A percentile compares a stretch with the other conserved stretches of the same genome.
Evolutionary conservation across 768 basidiomycete genomes (phyloP).

Genomic region (Rhodotorula babjevae): DNA sequence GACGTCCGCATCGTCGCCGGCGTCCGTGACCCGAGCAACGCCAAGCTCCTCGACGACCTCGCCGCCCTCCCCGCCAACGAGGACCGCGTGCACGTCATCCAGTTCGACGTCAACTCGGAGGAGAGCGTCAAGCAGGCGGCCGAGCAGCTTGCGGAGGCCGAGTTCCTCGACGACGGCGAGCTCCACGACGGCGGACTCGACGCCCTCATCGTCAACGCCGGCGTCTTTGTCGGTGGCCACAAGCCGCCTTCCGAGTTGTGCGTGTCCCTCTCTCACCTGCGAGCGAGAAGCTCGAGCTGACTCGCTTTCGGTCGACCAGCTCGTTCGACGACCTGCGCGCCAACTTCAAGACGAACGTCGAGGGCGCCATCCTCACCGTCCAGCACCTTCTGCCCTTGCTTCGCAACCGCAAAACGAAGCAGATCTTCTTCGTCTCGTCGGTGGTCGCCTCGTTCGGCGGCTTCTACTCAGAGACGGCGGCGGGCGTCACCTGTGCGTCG

Average conservation of each 20-base stretch:
- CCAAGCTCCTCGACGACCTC: conserved; percentile 37
- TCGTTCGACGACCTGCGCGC: conserved; percentile 18
- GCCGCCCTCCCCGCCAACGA: conserved; percentile 13
- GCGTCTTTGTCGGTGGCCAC: conserved; percentile 19
- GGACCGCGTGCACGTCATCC: conserved; percentile 47
- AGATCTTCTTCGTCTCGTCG: conserved; percentile 21
- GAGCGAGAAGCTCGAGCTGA: too few species aligned
- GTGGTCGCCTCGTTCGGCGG: conserved; percentile 8
- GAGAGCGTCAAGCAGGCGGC: conserved; percentile 45
- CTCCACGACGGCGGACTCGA: conserved; percentile 14
- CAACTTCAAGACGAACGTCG: conserved; percentile 47
- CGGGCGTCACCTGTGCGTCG: conserved; percentile 13
- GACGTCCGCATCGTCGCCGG: conserved; percentile 43
- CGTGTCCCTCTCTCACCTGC: background rate
- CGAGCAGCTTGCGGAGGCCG: conserved; percentile 16
- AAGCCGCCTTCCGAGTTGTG: conserved; percentile 2
- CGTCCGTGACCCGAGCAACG: conserved; percentile 42
- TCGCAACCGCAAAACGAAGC: conserved; percentile 13
- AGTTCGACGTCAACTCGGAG: conserved; percentile 49
- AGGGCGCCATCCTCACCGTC: conserved; percentile 48
- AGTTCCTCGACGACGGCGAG: background rate
- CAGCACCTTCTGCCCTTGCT: conserved; percentile 51
- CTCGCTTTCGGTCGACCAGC: background rate
- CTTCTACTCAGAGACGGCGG: background rate
- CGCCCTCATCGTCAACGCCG: conserved; percentile 33